Conservation (phyloP, 1,139 yeast genomes). For the Debaryomyces nepalensis region DNA sequence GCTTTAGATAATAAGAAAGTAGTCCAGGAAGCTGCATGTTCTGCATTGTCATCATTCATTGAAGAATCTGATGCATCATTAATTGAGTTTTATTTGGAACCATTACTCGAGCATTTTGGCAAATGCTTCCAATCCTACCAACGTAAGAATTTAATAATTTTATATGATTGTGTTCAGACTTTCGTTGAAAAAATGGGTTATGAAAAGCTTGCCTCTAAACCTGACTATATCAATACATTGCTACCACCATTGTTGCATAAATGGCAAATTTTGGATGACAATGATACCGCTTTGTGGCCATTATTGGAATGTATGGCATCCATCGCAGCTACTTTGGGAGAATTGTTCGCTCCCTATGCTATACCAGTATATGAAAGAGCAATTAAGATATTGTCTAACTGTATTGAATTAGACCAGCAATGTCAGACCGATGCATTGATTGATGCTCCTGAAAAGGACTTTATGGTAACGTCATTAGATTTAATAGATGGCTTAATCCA, state of each 20-base stretch:
- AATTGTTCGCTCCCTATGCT: slow-evolving; percentile 86
- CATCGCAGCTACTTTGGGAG: slow-evolving; percentile 86
- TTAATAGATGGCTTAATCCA: slow-evolving; percentile 90
- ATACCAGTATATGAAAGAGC: slow-evolving; percentile 87
- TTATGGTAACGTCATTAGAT: slow-evolving; percentile 86
- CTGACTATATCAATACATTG: slow-evolving; percentile 60
- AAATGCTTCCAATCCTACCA: slow-evolving; percentile 79
- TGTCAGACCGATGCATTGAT: slow-evolving; percentile 68
- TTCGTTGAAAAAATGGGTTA: slow-evolving; percentile 77
- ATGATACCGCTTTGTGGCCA: slow-evolving; percentile 88
- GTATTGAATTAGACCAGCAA: slow-evolving; percentile 69
- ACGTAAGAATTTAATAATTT: slow-evolving; percentile 75
- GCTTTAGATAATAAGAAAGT: slow-evolving; percentile 83
- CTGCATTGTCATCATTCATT: slow-evolving; percentile 81
- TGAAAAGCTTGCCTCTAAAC: slow-evolving; percentile 56
- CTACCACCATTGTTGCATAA: slow-evolving; percentile 81
- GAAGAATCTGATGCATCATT: slow-evolving; percentile 75
- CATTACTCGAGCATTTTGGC: slow-evolving; percentile 70
- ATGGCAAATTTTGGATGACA: slow-evolving; percentile 77
- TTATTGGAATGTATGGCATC: slow-evolving; percentile 90
- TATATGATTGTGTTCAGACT: slow-evolving; percentile 93
- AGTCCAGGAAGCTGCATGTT: slow-evolving; percentile 93
- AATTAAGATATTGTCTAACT: slow-evolving; percentile 64
- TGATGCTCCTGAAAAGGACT: slow-evolving; percentile 88
- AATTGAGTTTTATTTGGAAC: slow-evolving; percentile 52